Evolutionary conservation across 306 rosid genomes (phyloP).

Genomic region (Hippophae gyantsensis): DNA sequence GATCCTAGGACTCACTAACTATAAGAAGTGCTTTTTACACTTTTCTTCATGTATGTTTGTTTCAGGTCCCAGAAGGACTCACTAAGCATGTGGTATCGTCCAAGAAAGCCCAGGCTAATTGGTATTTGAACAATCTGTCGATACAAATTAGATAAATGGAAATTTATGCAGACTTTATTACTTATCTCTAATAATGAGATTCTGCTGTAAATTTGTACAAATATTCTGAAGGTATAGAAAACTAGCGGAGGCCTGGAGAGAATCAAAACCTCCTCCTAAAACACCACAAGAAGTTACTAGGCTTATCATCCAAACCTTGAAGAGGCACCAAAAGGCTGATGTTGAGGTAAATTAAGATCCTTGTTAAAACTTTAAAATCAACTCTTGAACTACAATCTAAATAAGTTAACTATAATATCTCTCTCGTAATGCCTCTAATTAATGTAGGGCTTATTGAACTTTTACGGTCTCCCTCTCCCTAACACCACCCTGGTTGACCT

Average conservation of each 20-base stretch:
- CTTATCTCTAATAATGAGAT: not conserved
- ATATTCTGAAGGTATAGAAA: constrained; percentile 67
- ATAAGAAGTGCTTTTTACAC: constrained; percentile 5
- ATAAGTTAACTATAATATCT: not conserved
- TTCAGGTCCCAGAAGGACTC: constrained; percentile 80
- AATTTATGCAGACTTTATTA: too few relatives aligned
- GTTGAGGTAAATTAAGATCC: constrained; percentile 55
- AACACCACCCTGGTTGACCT: constrained; percentile 10
- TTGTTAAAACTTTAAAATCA: not conserved
- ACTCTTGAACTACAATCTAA: not conserved
- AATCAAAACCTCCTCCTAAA: constrained; percentile 61
- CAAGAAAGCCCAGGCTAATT: constrained; percentile 81
- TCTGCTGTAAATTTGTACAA: not conserved
- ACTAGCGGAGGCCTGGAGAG: constrained; percentile 65
- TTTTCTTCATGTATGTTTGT: not conserved
- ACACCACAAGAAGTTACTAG: constrained; percentile 75
- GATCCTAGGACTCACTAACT: not conserved
- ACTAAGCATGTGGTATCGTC: constrained; percentile 69
- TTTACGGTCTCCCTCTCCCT: constrained; percentile 25
- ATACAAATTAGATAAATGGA: not conserved
- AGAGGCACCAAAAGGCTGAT: constrained; percentile 59
- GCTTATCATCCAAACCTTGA: constrained; percentile 57
- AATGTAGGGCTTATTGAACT: constrained; percentile 21
- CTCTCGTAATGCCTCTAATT: not conserved
- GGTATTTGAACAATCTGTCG: constrained; percentile 27